Conservation (phyloP, 2,329 filamentous ascomycete genomes). For the Mycosphaerella sp. region DNA sequence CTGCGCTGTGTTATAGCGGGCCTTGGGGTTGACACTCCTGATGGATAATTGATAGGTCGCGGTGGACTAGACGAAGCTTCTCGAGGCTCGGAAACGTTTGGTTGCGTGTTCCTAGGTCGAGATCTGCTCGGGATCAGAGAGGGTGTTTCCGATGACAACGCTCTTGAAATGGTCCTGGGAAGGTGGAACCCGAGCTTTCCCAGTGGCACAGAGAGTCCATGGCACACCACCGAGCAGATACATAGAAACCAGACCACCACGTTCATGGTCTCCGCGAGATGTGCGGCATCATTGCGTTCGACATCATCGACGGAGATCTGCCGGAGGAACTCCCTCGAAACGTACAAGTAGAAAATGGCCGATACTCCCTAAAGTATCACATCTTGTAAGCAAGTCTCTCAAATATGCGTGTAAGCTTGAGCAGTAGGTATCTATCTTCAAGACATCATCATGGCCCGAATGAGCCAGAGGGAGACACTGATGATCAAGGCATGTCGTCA, state of each 20-base stretch:
- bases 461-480: no score
- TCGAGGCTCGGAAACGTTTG: neutral
- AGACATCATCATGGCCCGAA: no score
- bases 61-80: neutral
- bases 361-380: constrained; percentile 56
- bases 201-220: constrained; percentile 74
- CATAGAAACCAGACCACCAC: constrained; percentile 81
- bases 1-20: constrained; percentile 24
- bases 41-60: neutral
- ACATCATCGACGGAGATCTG: constrained; percentile 53
- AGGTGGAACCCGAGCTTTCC: constrained; percentile 59
- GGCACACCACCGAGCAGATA: constrained; percentile 77
- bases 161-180: constrained; percentile 56
- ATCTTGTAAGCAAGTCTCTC: no score
- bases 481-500: no score
- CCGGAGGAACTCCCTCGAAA: constrained; percentile 67
- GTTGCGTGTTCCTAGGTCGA: neutral
- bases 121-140: constrained; percentile 21
- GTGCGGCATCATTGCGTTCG: constrained; percentile 58
- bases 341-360: constrained; percentile 82
- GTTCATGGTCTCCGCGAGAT: constrained; percentile 59
- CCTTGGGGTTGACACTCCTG: constrained; percentile 9
- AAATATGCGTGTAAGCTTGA: no score
- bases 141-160: constrained; percentile 40
- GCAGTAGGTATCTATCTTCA: no score